Evolutionary conservation across 768 basidiomycete species (phyloP), one percentile per base, ranked within the genome.

Genomic region (Pholiota molesta): DNA sequence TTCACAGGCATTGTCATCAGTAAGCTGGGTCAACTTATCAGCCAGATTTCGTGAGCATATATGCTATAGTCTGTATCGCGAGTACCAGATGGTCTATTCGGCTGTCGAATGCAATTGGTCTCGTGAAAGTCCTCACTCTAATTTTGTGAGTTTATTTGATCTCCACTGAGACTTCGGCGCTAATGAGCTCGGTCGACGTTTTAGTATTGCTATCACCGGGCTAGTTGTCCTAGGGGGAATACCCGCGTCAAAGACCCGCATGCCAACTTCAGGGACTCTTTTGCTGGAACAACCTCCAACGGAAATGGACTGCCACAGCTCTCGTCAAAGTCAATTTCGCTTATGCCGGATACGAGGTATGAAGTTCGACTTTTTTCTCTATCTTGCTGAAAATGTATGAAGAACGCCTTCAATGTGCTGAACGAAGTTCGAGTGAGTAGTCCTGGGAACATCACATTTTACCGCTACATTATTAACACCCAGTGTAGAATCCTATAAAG

Each of bases 211-310:
- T 1, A 71, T 87, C 44, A 81, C 85, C 4, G 83, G 83, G 66
- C 83, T 86, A 75, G 84, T 83, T 23, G 88, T 89, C 9, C 78
- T 90, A 11, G 80, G 81, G 4, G 86, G 0, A 75, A 79, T 57
- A 87, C 86, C 2, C 77, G 75, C 8, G 79, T 90, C n/a, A 42
- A 77, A 45, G 81, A 89, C 69, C 86, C 88, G 0, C 77, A 81
- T 52, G 78, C 74, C 40, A 86, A 87, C 70, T 89, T 90, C 71
- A 76, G 73, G 42, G 70, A 88, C 66, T 76, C 83, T 0, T 90
- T 90, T 59, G 78, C 75, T 1, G 86, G 84, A 19, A 85, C 84
- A 28, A 82, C 81, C 1, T 76, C 77, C 53, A 76, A 74, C 52
- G 78, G 81, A 49, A 82, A 84, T 62, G 82, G 81, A 6, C 66